Evolutionary conservation across 2,329 filamentous ascomycete genomes (phyloP).

Genomic region (Aspergillus transmontanensis): DNA sequence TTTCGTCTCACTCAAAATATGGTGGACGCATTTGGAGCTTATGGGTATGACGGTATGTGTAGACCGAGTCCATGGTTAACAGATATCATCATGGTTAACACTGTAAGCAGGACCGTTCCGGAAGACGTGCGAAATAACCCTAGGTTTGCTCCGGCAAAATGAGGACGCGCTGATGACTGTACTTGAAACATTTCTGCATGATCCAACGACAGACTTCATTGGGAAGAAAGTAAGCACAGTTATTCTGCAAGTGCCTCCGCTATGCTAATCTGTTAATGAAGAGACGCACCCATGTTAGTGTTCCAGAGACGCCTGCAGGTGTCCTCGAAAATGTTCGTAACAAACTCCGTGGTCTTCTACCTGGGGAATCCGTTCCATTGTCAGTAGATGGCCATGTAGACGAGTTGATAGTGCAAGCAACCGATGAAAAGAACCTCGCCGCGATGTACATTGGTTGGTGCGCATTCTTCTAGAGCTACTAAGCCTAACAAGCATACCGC

Average conservation of each 20-base stretch:
- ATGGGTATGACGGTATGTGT: constrained; percentile 73
- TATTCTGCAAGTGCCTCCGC: neutral
- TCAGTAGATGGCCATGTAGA: constrained; percentile 98
- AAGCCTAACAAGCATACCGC: neutral
- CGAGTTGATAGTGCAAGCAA: constrained; percentile 85
- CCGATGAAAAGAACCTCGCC: constrained; percentile 75
- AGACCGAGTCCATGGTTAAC: neutral
- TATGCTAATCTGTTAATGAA: constrained; percentile 24
- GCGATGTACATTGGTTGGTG: constrained; percentile 98
- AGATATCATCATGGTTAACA: neutral
- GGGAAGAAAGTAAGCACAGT: constrained; percentile 63
- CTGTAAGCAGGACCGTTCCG: constrained; percentile 70
- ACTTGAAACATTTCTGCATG: constrained; percentile 93
- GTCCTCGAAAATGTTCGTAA: constrained; percentile 86
- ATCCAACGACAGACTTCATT: constrained; percentile 92
- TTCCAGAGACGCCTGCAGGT: constrained; percentile 71
- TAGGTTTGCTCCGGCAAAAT: constrained; percentile 81
- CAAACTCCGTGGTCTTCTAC: constrained; percentile 82
- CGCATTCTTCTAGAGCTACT: constrained; percentile 59
- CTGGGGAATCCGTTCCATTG: constrained; percentile 86
- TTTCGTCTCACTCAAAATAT: constrained; percentile 99
- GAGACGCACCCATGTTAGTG: constrained; percentile 53
- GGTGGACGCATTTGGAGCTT: constrained; percentile 94
- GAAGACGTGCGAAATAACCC: constrained; percentile 84
- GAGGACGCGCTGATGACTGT: constrained; percentile 98